These are phyloP conservation scores for Salvia hispanica DNA, from an alignment of 257 asterid genomes.

Conservation along the genomic window DNA sequence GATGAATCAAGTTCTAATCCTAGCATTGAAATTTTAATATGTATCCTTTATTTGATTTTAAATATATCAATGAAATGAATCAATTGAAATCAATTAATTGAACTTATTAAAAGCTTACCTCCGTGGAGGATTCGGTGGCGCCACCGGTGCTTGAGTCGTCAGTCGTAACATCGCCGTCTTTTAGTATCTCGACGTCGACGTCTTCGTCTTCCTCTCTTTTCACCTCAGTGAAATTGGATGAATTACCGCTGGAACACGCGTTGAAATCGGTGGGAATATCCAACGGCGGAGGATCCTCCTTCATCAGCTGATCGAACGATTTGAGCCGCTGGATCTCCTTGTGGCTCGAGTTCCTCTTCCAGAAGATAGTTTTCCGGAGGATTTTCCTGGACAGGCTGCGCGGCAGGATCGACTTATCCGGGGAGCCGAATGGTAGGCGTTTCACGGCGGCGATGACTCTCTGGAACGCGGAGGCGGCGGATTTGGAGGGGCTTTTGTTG, in stretches of 20 bases:
- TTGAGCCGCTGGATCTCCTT: conserved; percentile 50
- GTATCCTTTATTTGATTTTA: too few species aligned
- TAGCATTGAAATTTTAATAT: too few species aligned
- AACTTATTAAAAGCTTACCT: conserved; percentile 40
- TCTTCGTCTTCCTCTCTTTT: background rate
- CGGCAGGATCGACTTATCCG: conserved; percentile 34
- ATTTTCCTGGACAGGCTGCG: conserved; percentile 47
- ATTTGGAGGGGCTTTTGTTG: conserved; percentile 38
- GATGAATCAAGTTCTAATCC: too few species aligned
- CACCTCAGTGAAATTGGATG: conserved; percentile 29
- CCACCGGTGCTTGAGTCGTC: conserved; percentile 31
- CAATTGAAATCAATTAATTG: background rate
- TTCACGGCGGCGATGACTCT: conserved; percentile 57
- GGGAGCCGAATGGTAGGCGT: conserved; percentile 42
- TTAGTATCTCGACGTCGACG: conserved; percentile 29
- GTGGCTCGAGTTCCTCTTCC: conserved; percentile 47
- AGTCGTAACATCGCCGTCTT: conserved; percentile 37
- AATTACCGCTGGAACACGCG: conserved; percentile 24
- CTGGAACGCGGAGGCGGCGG: conserved; percentile 45
- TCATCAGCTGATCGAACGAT: conserved; percentile 34
- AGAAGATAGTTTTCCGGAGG: conserved; percentile 45
- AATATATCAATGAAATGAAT: background rate
- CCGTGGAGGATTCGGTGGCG: conserved; percentile 41
- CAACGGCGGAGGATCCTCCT: conserved; percentile 32
- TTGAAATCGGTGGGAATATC: conserved; percentile 1